Evolutionary conservation across 441 rosid species (phyloP).

Genomic region (Populus hybrid): DNA sequence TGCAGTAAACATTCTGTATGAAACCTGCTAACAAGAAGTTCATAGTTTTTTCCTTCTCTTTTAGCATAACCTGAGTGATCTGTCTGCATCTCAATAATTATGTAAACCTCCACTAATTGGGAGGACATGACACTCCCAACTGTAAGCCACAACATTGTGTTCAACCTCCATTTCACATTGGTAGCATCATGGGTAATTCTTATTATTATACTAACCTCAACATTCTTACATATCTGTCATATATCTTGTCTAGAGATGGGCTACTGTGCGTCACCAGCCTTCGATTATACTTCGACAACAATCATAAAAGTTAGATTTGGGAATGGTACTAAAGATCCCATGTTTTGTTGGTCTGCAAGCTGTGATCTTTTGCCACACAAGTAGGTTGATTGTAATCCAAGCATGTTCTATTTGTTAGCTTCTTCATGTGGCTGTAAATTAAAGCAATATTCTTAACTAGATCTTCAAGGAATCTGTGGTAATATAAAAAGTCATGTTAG

Average conservation of each 20-base stretch:
- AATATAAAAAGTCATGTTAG: slow-evolving; percentile 22
- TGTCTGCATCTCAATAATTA: background rate
- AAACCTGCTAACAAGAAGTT: background rate
- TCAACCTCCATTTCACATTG: background rate
- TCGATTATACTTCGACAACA: background rate
- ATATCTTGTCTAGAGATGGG: background rate
- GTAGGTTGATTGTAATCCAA: slow-evolving; percentile 36
- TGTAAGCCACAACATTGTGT: too few relatives aligned
- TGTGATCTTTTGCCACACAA: slow-evolving; percentile 17
- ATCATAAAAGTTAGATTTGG: background rate
- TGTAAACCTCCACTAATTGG: background rate
- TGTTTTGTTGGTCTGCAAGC: slow-evolving; percentile 18
- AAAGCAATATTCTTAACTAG: slow-evolving; percentile 23
- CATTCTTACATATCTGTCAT: background rate
- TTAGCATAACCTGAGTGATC: background rate
- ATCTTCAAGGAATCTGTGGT: slow-evolving; percentile 17
- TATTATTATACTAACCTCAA: background rate
- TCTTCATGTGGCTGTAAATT: slow-evolving; percentile 28
- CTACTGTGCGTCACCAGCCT: background rate
- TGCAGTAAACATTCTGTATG: background rate
- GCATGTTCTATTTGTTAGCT: slow-evolving; percentile 25
- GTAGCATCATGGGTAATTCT: background rate
- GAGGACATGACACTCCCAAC: background rate
- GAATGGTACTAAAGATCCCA: slow-evolving; percentile 15
- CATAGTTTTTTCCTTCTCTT: background rate